Evolutionary conservation across 164 flowering plant species (phyloP), one percentile per base, ranked within the genome.

Genomic region (Dillenia suffruticosa): DNA sequence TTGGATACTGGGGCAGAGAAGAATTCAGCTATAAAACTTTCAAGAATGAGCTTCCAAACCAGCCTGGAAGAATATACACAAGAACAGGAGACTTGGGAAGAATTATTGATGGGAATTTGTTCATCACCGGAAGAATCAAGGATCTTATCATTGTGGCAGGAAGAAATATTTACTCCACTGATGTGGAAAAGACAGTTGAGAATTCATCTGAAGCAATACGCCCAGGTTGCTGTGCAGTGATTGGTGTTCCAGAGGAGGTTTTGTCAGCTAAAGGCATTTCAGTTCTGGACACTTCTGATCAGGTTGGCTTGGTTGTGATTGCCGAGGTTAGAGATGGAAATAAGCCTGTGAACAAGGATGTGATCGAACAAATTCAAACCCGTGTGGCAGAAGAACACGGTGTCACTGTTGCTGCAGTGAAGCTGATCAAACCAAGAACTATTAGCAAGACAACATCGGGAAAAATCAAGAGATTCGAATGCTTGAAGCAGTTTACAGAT

Each of bases 111-210:
- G 76, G 77, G 12, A 82, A 85, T 9, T 52, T 89, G 46, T 89
- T 86, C 72, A 89, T 89, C 59, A 89, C 96, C 44, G 96, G 96
- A 67, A 82, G 96, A 70, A 84, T 89, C 65, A 86, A 89, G 72
- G 96, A 89, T 72, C 85, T 89, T 9, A 82, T 86, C 49, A 86
- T 89, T 62, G 89, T 86, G 47, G 87, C 86, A 7, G 96, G 96
- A 59, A 76, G 89, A 63, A 89, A 86, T 50, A 78, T 89, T 16
- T 89, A 89, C 76, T 74, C 90, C 3, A 82, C 92, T 13, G 96
- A 89, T 57, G 81, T 86, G 2, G 96, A 89, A 61, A 89, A 89
- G 78, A 86, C 92, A 0, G 86, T 86, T 12, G 96, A 89, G 76
- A 79, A 56, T 66, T 74, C 92, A 54, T 84, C 84, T 1, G 89